Conservation (phyloP, 2,329 filamentous ascomycete genomes). For the Monilinia fructicola region DNA sequence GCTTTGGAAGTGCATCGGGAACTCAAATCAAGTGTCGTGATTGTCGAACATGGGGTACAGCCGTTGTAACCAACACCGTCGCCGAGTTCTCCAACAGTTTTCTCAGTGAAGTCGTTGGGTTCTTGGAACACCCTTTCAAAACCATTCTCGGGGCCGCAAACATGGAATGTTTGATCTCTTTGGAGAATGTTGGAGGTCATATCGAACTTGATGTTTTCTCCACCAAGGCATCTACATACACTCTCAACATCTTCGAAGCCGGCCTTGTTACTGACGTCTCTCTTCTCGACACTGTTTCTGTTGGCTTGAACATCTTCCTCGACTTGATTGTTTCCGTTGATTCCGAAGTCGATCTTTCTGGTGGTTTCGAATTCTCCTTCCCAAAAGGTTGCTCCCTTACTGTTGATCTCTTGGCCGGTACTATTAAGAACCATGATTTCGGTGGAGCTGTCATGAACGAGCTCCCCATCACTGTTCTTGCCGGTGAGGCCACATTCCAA, state of each 20-base stretch:
- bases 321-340: slow-evolving; percentile 33
- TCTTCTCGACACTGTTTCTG: slow-evolving; percentile 29
- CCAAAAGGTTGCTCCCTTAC: slow-evolving; percentile 32
- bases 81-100: slow-evolving; percentile 23
- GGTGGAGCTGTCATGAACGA: slow-evolving; percentile 26
- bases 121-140: slow-evolving; percentile 30
- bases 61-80: slow-evolving; percentile 31
- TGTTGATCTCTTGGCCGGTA: slow-evolving; percentile 32
- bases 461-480: slow-evolving; percentile 30
- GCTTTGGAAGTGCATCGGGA: slow-evolving; percentile 18
- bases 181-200: slow-evolving; percentile 31
- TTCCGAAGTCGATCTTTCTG: slow-evolving; percentile 30
- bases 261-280: slow-evolving; percentile 26
- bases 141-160: slow-evolving; percentile 27
- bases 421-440: slow-evolving; percentile 31
- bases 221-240: slow-evolving; percentile 26
- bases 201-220: slow-evolving; percentile 32
- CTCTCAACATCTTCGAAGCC: slow-evolving; percentile 30
- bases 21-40: slow-evolving; percentile 30
- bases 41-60: slow-evolving; percentile 34
- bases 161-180: slow-evolving; percentile 30
- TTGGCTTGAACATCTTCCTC: slow-evolving; percentile 31
- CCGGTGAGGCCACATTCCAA: slow-evolving; percentile 30
- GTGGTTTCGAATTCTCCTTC: slow-evolving; percentile 34
- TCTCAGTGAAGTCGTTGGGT: slow-evolving; percentile 27